These are phyloP conservation scores for Nothophoma quercina DNA, from an alignment of 2,329 filamentous ascomycete species.

Conservation along the genomic window DNA sequence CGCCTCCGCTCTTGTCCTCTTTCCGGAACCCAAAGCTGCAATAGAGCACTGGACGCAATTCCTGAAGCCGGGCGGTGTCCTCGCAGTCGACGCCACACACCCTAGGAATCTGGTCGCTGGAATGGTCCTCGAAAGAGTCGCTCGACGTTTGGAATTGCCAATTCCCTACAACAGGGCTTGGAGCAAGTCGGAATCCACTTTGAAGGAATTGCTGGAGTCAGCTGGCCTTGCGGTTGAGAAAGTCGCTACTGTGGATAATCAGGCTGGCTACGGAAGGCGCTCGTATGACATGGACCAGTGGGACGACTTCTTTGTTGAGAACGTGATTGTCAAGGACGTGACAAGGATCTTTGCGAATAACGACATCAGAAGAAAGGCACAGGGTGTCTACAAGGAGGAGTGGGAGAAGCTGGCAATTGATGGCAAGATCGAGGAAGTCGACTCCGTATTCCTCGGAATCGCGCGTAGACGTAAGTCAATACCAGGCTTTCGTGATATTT, in stretches of 20 bases:
- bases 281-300: constrained; percentile 39
- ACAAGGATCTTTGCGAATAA: constrained; percentile 38
- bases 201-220: constrained; percentile 42
- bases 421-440: constrained; percentile 49
- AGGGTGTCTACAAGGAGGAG: constrained; percentile 45
- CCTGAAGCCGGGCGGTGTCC: constrained; percentile 51
- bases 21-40: constrained; percentile 48
- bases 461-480: constrained; percentile 41
- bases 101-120: constrained; percentile 48
- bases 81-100: constrained; percentile 52
- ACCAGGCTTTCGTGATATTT: neutral
- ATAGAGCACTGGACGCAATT: constrained; percentile 50
- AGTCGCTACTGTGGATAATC: constrained; percentile 41
- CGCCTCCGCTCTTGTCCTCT: constrained; percentile 52
- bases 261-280: constrained; percentile 42
- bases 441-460: constrained; percentile 50
- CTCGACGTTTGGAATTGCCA: constrained; percentile 38
- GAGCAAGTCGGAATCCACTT: constrained; percentile 42
- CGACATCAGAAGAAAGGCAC: constrained; percentile 44
- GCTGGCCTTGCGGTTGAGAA: constrained; percentile 48
- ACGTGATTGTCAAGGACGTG: constrained; percentile 37
- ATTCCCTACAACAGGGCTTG: constrained; percentile 50
- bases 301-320: constrained; percentile 48
- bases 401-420: constrained; percentile 49
- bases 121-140: constrained; percentile 49